phyloP scores from a whole-genome alignment of 148 eudicot species.

The Cornus controversa region DNA sequence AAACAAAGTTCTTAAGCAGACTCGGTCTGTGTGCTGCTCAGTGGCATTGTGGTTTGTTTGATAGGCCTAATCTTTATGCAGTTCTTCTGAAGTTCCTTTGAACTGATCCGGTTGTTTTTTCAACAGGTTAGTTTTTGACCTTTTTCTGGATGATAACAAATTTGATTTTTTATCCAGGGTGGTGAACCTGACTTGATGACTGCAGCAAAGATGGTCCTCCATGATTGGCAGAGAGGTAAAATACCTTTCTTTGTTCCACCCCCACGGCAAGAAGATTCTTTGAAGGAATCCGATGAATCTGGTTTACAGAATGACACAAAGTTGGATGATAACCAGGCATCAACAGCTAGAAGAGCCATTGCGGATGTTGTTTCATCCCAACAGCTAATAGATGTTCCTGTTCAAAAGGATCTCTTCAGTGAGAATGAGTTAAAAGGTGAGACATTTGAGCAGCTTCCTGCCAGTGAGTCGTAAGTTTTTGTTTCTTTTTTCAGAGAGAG shows the following conservation, averaged over 20 bases:
- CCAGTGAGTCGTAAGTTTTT: constrained; percentile 5
- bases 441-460: constrained; percentile 15
- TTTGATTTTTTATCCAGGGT: constrained; percentile 40
- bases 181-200: constrained; percentile 89
- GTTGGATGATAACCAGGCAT: constrained; percentile 35
- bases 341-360: constrained; percentile 66
- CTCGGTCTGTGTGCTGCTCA: no score
- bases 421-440: constrained; percentile 72
- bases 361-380: constrained; percentile 70
- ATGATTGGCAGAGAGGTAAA: constrained; percentile 96
- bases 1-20: no score
- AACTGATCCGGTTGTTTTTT: no score
- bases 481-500: no score
- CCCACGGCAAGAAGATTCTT: constrained; percentile 41
- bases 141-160: no score
- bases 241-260: constrained; percentile 93
- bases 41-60: no score
- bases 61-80: no score
- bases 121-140: no score
- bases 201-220: constrained; percentile 86
- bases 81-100: no score
- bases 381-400: constrained; percentile 64
- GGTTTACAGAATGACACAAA: constrained; percentile 27
- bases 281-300: constrained; percentile 23
- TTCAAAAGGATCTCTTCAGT: constrained; percentile 62